Evolutionary conservation across 768 basidiomycete genomes (phyloP), one percentile per base, ranked within the genome.

Genomic region (Pleurotus giganteus): DNA sequence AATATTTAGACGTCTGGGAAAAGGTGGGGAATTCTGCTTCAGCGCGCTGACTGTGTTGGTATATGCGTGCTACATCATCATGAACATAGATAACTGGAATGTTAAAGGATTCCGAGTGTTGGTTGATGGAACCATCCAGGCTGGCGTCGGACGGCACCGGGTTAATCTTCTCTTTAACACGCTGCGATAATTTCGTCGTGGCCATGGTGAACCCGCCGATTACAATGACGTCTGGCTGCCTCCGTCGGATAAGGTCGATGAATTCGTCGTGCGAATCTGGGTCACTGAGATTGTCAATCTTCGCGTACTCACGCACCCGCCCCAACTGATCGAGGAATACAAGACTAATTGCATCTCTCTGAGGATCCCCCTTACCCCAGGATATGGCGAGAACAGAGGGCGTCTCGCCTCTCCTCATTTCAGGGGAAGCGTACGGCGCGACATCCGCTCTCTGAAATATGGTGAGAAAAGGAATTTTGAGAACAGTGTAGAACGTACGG

Each of bases 331-430:
- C 95, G 43, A 98, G 66, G 73, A 86, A 91, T 55, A 95, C 88
- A 36, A 93, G 74, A 19, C 85, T 82, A 53, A 98, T 89, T 5
- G 88, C 86, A 68, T 99, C 96, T 63, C 89, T 90, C 63, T 88
- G 85, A 34, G 93, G 91, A 62, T 97, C 94, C 32, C 97, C 97
- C 71, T 91, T 88, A 32, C 97, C 97, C 86, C 93, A 94, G 5
- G 95, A 96, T 54, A 96, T 69, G 2, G 95, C 91, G 37, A 99
- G 79, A 19, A 98, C 93, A 19, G 86, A 78, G 45, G 94, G 70
- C 36, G 81, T 74, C 64, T 91, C 83, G 11, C 91, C 94, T 50
- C 77, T 71, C 54, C 82, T 84, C 73, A 89, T 83, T 5, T 80
- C 79, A 0, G 75, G 69, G 4, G 81, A 81, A 23, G 71, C 66